Base-by-base conservation (phyloP, 768 basidiomycete genomes). In the Hemileccinum impolitum region DNA sequence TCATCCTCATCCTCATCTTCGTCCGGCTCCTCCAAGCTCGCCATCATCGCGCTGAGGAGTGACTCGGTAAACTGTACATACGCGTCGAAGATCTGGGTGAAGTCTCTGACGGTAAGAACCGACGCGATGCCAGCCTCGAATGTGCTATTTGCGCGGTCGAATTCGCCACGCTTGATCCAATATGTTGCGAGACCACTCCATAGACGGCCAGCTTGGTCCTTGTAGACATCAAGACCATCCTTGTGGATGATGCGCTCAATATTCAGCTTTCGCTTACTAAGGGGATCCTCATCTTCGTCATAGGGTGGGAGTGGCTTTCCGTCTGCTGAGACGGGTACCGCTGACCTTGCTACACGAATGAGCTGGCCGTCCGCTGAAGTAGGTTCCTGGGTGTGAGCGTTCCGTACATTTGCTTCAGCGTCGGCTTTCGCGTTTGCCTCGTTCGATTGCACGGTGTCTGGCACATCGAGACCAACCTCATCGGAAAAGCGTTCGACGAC, bases 101-200 rank as follows among this genome's bases (percentile, higher is more conserved):
- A 99, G 70, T 98, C 96, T 30, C 94, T 82, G 56, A 97, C 86
- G 1, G 95, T 97, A 59, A 98, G 71, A 15, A 98, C 95, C 1
- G 73, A 75, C 15, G 80, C 76, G 55, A 97, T 77, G 13, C 94
- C 96, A 19, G 81, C 69, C 68, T 98, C 96, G 64, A 98, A 98
- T 0, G 87, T 91, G 43, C 75, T 75, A 55, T 85, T 90, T 14
- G 92, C 91, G 44, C 89, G 79, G 53, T 94, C 94, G 62, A 99
- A 97, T 64, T 98, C 96, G 46, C 81, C 91, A 6, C 93, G 85
- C 70, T 96, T 96, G 67, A 94, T 94, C 95, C 95, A 99, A 64
- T 95, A 98, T 0, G 94, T 97, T 1, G 94, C 94, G 25, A 98
- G 70, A 1, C 95, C 96, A 6, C 92, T 88, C 95, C 94, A 99